These are phyloP conservation scores for Solanum rostratum DNA, from an alignment of 257 asterid genomes.

Conservation along the genomic window DNA sequence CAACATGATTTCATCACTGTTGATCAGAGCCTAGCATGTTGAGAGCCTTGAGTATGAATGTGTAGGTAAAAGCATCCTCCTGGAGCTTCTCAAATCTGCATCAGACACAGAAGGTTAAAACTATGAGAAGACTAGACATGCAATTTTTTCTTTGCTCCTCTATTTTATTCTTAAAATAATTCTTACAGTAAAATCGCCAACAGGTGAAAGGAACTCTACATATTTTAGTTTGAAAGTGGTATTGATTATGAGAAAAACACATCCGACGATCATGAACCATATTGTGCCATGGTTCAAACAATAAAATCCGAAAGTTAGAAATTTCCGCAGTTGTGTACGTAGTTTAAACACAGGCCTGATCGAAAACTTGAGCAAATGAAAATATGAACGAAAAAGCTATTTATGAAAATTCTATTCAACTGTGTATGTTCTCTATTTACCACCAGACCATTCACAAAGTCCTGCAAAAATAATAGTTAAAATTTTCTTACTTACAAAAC, in stretches of 20 bases:
- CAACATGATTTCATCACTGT: not conserved
- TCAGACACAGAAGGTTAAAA: not conserved
- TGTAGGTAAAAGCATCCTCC: conserved; percentile 75
- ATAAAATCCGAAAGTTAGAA: not conserved
- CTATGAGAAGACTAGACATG: not conserved
- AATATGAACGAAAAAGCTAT: not conserved
- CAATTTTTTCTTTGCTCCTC: not conserved
- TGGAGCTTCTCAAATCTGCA: conserved; percentile 83
- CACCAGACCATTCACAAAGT: not conserved
- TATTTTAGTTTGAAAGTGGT: not conserved
- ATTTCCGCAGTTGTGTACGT: not conserved
- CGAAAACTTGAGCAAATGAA: not conserved
- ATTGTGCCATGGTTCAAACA: not conserved
- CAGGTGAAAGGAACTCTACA: not conserved
- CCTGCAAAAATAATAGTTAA: not conserved
- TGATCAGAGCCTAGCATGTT: conserved; percentile 19
- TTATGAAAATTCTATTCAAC: not conserved
- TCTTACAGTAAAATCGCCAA: not conserved
- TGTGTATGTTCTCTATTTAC: not conserved
- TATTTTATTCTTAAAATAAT: not conserved
- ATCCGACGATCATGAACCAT: not conserved
- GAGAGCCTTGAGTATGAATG: conserved; percentile 69
- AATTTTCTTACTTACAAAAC: not conserved
- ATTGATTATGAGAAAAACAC: not conserved
- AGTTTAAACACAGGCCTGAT: not conserved